Conservation (phyloP, 129 eudicot genomes). For the Rutidosis leptorrhynchoides region DNA sequence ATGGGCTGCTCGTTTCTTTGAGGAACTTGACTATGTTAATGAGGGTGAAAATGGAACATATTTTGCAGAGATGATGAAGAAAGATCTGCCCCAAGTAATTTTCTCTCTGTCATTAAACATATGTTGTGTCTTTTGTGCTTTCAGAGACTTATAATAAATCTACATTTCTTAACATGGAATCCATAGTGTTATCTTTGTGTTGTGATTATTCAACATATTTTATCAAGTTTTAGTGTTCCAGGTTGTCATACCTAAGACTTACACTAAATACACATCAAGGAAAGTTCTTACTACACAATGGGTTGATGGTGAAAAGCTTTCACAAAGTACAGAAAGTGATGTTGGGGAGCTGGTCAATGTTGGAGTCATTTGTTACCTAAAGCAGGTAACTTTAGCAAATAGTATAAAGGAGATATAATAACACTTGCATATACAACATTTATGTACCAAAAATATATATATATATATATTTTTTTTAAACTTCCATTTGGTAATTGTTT, state of each 20-base stretch:
- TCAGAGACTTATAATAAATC: neutral
- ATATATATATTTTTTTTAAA: neutral
- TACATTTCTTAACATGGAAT: neutral
- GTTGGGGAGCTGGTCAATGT: slow-evolving; percentile 98
- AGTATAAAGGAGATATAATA: neutral
- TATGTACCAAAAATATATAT: neutral
- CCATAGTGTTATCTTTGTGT: neutral
- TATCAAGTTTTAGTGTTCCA: slow-evolving; percentile 34
- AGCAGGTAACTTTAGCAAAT: slow-evolving; percentile 62
- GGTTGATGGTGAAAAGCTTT: slow-evolving; percentile 98
- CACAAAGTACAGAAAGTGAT: slow-evolving; percentile 97
- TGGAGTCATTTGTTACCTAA: slow-evolving; percentile 99
- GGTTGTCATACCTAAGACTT: slow-evolving; percentile 95
- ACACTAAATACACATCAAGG: slow-evolving; percentile 79
- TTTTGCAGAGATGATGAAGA: slow-evolving; percentile 98
- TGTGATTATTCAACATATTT: neutral
- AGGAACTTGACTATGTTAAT: slow-evolving; percentile 97
- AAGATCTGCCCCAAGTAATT: slow-evolving; percentile 94
- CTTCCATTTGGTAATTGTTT: slow-evolving; percentile 23
- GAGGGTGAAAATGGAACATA: slow-evolving; percentile 96
- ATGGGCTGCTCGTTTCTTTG: slow-evolving; percentile 99
- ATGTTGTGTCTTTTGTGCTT: neutral
- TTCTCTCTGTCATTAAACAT: slow-evolving; percentile 1
- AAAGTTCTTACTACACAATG: slow-evolving; percentile 96
- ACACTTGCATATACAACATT: neutral